Percentiles rank a stretch among this genome's conserved stretches.
Conservation (phyloP, 768 basidiomycete species). For the Zangia roseola region DNA sequence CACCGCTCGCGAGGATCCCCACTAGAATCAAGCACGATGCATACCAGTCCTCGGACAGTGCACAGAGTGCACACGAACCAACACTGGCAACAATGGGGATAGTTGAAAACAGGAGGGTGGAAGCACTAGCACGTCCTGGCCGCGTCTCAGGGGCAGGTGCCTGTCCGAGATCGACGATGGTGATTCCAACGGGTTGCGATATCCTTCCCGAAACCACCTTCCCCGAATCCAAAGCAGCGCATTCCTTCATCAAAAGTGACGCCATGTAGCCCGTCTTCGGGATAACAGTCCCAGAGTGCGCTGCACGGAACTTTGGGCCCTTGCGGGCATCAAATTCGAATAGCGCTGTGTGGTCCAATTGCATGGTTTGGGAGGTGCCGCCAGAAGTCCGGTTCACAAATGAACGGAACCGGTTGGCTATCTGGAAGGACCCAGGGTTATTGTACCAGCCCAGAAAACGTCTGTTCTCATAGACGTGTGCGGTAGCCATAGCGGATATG, state of each 20-base stretch:
- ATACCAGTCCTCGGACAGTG: slow-evolving; percentile 23
- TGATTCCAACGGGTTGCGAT: slow-evolving; percentile 4
- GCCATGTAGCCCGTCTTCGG: slow-evolving; percentile 51
- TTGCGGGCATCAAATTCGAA: slow-evolving; percentile 14
- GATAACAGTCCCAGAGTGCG: slow-evolving; percentile 56
- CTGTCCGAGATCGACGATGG: slow-evolving; percentile 9
- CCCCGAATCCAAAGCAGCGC: slow-evolving; percentile 7
- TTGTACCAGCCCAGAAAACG: slow-evolving; percentile 36
- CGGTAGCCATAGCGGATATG: slow-evolving; percentile 27
- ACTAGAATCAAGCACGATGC: slow-evolving; percentile 27
- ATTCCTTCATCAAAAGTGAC: slow-evolving; percentile 43
- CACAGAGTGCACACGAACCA: slow-evolving; percentile 19
- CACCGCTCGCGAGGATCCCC: slow-evolving; percentile 31
- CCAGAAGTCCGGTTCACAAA: neutral
- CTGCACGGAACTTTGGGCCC: slow-evolving; percentile 70
- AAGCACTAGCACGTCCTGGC: neutral
- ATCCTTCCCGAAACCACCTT: slow-evolving; percentile 9
- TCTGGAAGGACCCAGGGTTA: slow-evolving; percentile 31
- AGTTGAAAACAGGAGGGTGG: slow-evolving; percentile 7
- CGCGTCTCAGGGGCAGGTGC: slow-evolving; percentile 7
- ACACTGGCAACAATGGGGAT: slow-evolving; percentile 24
- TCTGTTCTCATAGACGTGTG: slow-evolving; percentile 24
- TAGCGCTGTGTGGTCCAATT: slow-evolving; percentile 18
- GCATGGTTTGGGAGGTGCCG: slow-evolving; percentile 1
- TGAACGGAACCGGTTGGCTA: slow-evolving; percentile 1